Base-by-base conservation (phyloP, 345 rosid species). In the Aquilaria sinensis region DNA sequence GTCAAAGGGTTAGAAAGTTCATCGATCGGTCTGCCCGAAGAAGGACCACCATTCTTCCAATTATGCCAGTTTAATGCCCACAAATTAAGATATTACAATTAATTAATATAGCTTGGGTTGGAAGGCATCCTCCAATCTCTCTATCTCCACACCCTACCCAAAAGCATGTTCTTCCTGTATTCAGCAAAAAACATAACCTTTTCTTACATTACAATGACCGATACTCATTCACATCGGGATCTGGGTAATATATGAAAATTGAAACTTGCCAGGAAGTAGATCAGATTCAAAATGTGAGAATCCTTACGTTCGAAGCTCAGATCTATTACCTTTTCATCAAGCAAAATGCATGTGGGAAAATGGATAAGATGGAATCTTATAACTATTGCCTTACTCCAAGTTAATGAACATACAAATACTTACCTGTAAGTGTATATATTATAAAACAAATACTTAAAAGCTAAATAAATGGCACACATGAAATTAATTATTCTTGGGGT, bases 351-450 rank as follows among this genome's bases (percentile, higher is more conserved):
- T 63, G 51, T 67, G 63, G 51, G 64, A 1, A 41, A 56, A 50
- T 58, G 78, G 76, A 76, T 67, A 67, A 70, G 74, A 65, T 58
- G 63, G 84, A 81, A 78, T 75, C 79, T 80, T 70, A 70, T 74
- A 75, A 74, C 23, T 23, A 23, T 23, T 23, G 23, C 23, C 23
- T 23, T 61, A 32, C 31, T 68, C 64, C 34, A 23, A 23, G 23
- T 23, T 23, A 23, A 23, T 23, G 23, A 23, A 23, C 23, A 23
- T 23, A 23, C 23, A 23, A 23, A 23, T 0, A 23, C 23, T 23
- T 23, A 23, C 23, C 23, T 23, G 23, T 23, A 23, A 23, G 23
- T 23, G 23, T 23, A 23, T 23, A 23, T 23, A 23, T 23, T 23
- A 23, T 23, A 23, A 23, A 23, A 23, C 23, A 23, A 23, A 23